These are phyloP conservation scores for Suillus clintonianus DNA, from an alignment of 768 basidiomycete genomes.

Conservation along the genomic window DNA sequence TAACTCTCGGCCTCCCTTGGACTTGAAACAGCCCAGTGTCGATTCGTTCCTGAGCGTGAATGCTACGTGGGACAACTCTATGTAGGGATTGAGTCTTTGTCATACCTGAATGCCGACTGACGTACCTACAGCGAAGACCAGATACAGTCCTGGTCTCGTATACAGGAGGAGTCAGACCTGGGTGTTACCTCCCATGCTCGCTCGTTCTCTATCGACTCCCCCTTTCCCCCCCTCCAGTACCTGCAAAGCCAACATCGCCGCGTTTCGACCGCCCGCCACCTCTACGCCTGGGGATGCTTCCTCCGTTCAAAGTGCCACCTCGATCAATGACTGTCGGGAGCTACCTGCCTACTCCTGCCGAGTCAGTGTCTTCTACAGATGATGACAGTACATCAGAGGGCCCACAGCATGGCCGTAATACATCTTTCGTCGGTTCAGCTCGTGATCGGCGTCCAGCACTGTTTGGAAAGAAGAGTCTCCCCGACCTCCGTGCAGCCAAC, in stretches of 20 bases:
- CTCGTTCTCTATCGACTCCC: slow-evolving; percentile 64
- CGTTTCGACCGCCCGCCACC: slow-evolving; percentile 47
- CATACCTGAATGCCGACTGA: slow-evolving; percentile 5
- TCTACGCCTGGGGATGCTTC: slow-evolving; percentile 48
- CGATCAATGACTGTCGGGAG: slow-evolving; percentile 55
- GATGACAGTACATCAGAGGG: slow-evolving; percentile 36
- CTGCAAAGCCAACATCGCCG: slow-evolving; percentile 27
- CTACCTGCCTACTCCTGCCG: slow-evolving; percentile 58
- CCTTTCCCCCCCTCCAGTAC: slow-evolving; percentile 42
- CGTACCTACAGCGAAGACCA: slow-evolving; percentile 37
- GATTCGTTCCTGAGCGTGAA: slow-evolving; percentile 54
- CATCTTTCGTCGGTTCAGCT: slow-evolving; percentile 48
- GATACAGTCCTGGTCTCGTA: slow-evolving; percentile 47
- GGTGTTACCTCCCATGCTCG: slow-evolving; percentile 53
- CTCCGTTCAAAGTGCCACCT: slow-evolving; percentile 42
- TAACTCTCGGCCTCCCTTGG: slow-evolving; percentile 39
- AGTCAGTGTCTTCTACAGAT: slow-evolving; percentile 52
- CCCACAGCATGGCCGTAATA: slow-evolving; percentile 47
- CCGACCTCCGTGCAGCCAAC: slow-evolving; percentile 69
- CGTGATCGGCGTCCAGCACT: slow-evolving; percentile 40
- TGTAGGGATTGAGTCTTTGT: slow-evolving; percentile 18
- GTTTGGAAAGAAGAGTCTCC: slow-evolving; percentile 78
- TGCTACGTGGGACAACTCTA: slow-evolving; percentile 34
- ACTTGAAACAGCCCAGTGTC: slow-evolving; percentile 39
- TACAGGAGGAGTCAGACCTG: slow-evolving; percentile 37